A percentile compares a stretch with the other conserved stretches of the same genome.
Conservation (phyloP, 1,139 yeast genomes). For the Fermentozyma sake region DNA sequence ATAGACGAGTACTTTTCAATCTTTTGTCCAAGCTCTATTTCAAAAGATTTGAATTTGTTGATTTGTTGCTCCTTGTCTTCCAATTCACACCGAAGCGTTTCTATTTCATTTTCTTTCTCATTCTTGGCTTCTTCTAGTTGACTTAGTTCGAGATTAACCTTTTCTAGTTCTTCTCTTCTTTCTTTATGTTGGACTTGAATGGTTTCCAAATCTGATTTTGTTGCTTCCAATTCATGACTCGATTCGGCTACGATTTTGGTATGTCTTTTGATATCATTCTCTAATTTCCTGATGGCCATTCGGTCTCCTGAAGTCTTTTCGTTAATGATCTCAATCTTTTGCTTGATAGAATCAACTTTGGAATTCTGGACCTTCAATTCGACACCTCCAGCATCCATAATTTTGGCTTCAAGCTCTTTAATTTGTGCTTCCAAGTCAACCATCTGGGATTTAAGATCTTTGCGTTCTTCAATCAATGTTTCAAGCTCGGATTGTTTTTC, state of each 20-base stretch:
- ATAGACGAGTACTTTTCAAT: constrained; percentile 53
- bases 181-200: constrained; percentile 28
- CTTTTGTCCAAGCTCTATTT: constrained; percentile 62
- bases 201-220: constrained; percentile 26
- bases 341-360: constrained; percentile 72
- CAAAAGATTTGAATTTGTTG: constrained; percentile 61
- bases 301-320: constrained; percentile 61
- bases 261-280: constrained; percentile 59
- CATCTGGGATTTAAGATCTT: constrained; percentile 50
- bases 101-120: constrained; percentile 31
- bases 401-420: constrained; percentile 60
- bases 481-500: constrained; percentile 35
- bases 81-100: constrained; percentile 38
- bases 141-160: constrained; percentile 23
- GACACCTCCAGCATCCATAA: constrained; percentile 91
- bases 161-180: constrained; percentile 30
- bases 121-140: constrained; percentile 25
- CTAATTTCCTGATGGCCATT: constrained; percentile 58
- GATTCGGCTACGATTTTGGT: constrained; percentile 43
- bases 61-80: constrained; percentile 51
- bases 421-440: constrained; percentile 57
- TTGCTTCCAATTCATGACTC: constrained; percentile 28
- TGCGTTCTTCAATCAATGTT: constrained; percentile 32
- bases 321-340: constrained; percentile 58
- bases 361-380: constrained; percentile 76